phyloP scores from a whole-genome alignment of 2,329 filamentous ascomycete species.

The Paracoccidioides lutzii region DNA sequence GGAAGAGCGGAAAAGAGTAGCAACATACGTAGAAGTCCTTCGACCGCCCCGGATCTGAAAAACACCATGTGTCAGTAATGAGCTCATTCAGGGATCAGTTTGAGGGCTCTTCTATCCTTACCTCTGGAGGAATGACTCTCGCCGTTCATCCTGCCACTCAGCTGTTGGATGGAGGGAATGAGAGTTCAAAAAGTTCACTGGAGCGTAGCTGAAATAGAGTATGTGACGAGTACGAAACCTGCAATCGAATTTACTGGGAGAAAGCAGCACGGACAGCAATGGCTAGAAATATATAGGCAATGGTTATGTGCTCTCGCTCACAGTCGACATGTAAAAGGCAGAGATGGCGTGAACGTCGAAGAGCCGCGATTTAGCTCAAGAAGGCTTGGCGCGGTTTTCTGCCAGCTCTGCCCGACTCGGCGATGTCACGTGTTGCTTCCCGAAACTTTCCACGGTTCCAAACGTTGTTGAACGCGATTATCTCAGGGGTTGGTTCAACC shows the following conservation, averaged over 20 bases:
- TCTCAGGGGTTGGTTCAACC: background rate
- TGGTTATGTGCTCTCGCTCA: background rate
- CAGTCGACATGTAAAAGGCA: background rate
- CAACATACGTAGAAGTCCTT: conserved; percentile 21
- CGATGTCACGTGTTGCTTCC: background rate
- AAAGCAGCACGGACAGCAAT: background rate
- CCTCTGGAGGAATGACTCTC: conserved; percentile 70
- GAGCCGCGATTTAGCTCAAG: background rate
- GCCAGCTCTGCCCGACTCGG: background rate
- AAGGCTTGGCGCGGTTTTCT: background rate
- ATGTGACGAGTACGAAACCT: background rate
- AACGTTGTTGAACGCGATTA: background rate
- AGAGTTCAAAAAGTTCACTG: background rate
- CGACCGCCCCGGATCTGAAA: conserved; percentile 38
- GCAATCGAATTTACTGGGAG: too few relatives aligned
- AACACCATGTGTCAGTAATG: conserved; percentile 22
- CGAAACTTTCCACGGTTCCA: background rate
- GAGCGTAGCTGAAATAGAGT: background rate
- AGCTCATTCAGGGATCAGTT: conserved; percentile 16
- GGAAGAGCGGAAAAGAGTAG: background rate
- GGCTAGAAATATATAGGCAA: background rate
- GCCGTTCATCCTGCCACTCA: conserved; percentile 55
- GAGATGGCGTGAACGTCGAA: background rate
- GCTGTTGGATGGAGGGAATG: background rate
- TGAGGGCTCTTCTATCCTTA: conserved; percentile 44